phyloP scores from a whole-genome alignment of 805 yeast genomes.

The Candida montana region DNA sequence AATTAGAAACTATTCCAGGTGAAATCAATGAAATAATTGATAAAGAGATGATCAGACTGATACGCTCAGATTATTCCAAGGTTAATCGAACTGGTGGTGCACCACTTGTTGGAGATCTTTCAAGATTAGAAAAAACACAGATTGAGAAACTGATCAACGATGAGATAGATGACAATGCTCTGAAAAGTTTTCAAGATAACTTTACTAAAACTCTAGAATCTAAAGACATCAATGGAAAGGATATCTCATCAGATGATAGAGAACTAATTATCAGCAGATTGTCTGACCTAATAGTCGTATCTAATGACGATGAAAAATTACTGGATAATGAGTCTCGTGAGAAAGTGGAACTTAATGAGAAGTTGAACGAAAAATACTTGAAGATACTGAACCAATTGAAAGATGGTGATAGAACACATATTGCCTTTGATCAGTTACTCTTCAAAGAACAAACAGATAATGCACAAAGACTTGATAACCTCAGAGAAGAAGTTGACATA shows the following conservation, averaged over 20 bases:
- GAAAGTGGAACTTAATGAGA: slow-evolving; percentile 10
- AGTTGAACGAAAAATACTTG: slow-evolving; percentile 10
- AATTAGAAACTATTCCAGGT: neutral
- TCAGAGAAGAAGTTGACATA: slow-evolving; percentile 21
- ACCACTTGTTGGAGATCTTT: slow-evolving; percentile 19
- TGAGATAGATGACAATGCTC: slow-evolving; percentile 8
- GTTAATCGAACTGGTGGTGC: slow-evolving; percentile 19
- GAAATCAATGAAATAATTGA: slow-evolving; percentile 17
- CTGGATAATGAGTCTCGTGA: slow-evolving; percentile 11
- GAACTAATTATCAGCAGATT: neutral
- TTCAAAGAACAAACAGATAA: slow-evolving; percentile 13
- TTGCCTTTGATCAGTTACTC: slow-evolving; percentile 19
- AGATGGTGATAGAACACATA: slow-evolving; percentile 19
- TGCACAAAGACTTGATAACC: slow-evolving; percentile 9
- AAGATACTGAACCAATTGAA: slow-evolving; percentile 12
- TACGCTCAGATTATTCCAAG: slow-evolving; percentile 38
- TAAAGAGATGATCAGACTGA: slow-evolving; percentile 31
- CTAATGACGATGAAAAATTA: slow-evolving; percentile 16
- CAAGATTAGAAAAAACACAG: slow-evolving; percentile 7
- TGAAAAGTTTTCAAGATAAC: slow-evolving; percentile 8
- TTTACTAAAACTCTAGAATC: slow-evolving; percentile 7
- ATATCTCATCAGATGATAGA: neutral
- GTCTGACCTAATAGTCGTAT: slow-evolving; percentile 1
- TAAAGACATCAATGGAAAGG: neutral
- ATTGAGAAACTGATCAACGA: slow-evolving; percentile 11